Conservation (phyloP, 2,329 filamentous ascomycete species). For the Corynespora cassiicola region DNA sequence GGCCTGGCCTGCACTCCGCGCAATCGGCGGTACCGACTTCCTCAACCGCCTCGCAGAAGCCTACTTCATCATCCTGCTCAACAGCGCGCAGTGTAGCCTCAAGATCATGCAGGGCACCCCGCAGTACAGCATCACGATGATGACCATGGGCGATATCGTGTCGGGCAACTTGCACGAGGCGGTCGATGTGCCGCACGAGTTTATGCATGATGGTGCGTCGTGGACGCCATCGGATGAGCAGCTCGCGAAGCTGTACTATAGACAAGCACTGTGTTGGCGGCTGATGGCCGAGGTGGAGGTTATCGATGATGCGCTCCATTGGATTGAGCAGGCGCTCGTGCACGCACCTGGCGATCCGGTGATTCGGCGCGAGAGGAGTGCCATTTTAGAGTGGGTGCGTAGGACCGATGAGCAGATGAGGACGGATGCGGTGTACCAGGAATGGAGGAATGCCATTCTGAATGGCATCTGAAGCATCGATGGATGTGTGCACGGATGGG, state of each 20-base stretch:
- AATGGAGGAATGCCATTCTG: too few relatives aligned
- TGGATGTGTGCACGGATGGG: too few relatives aligned
- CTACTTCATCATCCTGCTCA: constrained; percentile 23
- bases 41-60: constrained; percentile 15
- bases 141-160: too few relatives aligned
- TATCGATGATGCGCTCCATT: constrained; percentile 17
- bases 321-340: constrained; percentile 24
- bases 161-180: too few relatives aligned
- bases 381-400: constrained; percentile 21
- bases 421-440: constrained; percentile 5
- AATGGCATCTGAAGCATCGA: too few relatives aligned
- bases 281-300: constrained; percentile 16
- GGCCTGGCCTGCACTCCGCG: constrained; percentile 15
- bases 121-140: too few relatives aligned
- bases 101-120: background rate
- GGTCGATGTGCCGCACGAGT: too few relatives aligned
- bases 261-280: constrained; percentile 27
- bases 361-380: constrained; percentile 27
- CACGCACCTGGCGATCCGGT: constrained; percentile 25
- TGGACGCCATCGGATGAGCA: constrained; percentile 31
- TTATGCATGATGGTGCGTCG: constrained; percentile 27
- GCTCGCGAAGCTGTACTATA: constrained; percentile 29
- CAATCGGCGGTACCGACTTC: constrained; percentile 16
- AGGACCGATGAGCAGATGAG: constrained; percentile 14
- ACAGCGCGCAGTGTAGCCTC: constrained; percentile 10